These are phyloP conservation scores for Oryza nivara DNA, from an alignment of 176 grass and related monocot genomes.

Conservation along the genomic window DNA sequence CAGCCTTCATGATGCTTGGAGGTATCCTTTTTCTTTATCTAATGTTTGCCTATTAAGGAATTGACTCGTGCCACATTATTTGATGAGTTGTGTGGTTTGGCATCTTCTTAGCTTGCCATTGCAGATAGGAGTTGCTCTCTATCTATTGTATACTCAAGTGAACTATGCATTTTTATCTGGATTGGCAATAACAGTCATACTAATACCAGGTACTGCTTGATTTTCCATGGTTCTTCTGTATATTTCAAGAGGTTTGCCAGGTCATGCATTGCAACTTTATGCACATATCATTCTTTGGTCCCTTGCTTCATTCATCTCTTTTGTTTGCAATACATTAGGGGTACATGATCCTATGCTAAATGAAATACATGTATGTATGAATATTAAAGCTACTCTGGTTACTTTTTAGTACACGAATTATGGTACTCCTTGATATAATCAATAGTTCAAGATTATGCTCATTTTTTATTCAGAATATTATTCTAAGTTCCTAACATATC, in stretches of 20 bases:
- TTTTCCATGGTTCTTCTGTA: conserved; percentile 27
- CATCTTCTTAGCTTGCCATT: conserved; percentile 70
- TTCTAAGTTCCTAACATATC: background rate
- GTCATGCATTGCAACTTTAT: background rate
- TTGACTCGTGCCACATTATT: background rate
- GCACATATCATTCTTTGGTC: background rate
- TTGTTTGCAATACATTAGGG: conserved; percentile 1
- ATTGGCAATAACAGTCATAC: conserved; percentile 83
- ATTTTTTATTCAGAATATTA: conserved; percentile 10
- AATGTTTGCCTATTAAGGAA: background rate
- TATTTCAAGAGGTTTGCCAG: background rate
- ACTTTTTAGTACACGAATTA: background rate
- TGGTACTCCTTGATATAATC: background rate
- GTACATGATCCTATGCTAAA: conserved; percentile 4
- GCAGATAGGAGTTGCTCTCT: conserved; percentile 92
- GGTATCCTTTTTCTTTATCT: conserved; percentile 50
- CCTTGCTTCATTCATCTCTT: background rate
- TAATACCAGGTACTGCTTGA: conserved; percentile 83
- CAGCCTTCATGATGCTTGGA: conserved; percentile 94
- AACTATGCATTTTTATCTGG: conserved; percentile 95
- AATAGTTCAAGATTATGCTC: conserved; percentile 16
- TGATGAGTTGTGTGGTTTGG: conserved; percentile 31
- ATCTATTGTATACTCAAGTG: conserved; percentile 93
- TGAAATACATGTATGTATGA: conserved; percentile 6
- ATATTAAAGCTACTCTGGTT: background rate